These are phyloP conservation scores for Williopsis jadinii DNA, from an alignment of 1,139 yeast species.

Conservation along the genomic window DNA sequence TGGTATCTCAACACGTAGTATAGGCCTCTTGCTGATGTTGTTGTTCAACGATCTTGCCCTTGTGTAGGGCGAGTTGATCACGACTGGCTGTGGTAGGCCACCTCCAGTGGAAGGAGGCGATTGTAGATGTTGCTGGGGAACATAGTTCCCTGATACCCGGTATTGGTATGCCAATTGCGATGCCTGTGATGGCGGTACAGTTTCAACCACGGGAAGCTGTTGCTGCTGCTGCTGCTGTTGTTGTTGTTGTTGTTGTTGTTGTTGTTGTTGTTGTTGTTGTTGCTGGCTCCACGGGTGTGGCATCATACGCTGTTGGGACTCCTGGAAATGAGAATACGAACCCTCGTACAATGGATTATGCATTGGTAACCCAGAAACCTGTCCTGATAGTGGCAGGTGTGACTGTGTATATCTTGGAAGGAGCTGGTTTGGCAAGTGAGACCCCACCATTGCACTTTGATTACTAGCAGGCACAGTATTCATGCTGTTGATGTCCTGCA, in stretches of 20 bases:
- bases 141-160: not conserved
- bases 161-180: conserved; percentile 1
- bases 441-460: no score
- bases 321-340: conserved; percentile 1
- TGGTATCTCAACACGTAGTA: conserved; percentile 46
- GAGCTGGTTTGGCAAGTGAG: no score
- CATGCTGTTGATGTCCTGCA: no score
- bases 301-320: conserved; percentile 1
- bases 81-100: not conserved
- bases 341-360: not conserved
- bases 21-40: conserved; percentile 31
- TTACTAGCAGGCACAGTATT: no score
- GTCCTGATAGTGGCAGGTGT: no score
- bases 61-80: conserved; percentile 10
- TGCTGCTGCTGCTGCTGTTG: conserved; percentile 3
- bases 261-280: conserved; percentile 1
- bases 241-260: conserved; percentile 4
- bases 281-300: conserved; percentile 8
- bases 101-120: not conserved
- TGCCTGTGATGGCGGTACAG: not conserved
- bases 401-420: no score
- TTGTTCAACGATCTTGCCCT: conserved; percentile 15
- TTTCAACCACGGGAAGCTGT: conserved; percentile 1
- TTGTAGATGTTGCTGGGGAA: not conserved
- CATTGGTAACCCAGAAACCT: not conserved